phyloP scores from a whole-genome alignment of 768 basidiomycete genomes.

The Tephrocybe sp. region DNA sequence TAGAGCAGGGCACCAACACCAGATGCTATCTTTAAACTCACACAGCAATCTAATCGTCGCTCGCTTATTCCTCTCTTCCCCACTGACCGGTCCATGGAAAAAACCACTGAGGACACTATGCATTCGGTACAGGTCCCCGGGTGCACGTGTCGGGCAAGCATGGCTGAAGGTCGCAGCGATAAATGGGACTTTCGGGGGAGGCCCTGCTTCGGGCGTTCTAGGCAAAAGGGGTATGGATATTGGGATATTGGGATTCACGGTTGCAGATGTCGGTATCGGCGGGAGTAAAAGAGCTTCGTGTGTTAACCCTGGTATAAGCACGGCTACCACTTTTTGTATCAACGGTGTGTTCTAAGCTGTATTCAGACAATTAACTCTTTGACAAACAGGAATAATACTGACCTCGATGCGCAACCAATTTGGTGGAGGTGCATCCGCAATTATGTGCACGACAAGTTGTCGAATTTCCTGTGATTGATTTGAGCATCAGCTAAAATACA shows the following conservation, averaged over 20 bases:
- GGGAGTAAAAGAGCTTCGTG: slow-evolving; percentile 71
- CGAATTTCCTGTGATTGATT: slow-evolving; percentile 67
- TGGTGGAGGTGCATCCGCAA: slow-evolving; percentile 80
- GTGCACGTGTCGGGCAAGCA: slow-evolving; percentile 90
- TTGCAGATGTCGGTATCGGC: slow-evolving; percentile 67
- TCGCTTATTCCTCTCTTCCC: slow-evolving; percentile 76
- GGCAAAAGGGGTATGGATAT: slow-evolving; percentile 36
- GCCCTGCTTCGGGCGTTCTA: slow-evolving; percentile 20
- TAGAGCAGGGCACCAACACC: background rate
- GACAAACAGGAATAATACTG: slow-evolving; percentile 18
- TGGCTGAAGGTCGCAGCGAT: slow-evolving; percentile 83
- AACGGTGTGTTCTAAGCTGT: slow-evolving; percentile 59
- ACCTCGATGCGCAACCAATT: slow-evolving; percentile 88
- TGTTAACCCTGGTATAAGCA: slow-evolving; percentile 87
- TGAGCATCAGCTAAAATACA: background rate
- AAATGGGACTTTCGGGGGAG: slow-evolving; percentile 51
- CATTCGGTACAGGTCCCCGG: slow-evolving; percentile 83
- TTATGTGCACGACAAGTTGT: slow-evolving; percentile 79
- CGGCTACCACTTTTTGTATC: slow-evolving; percentile 74
- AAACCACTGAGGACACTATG: slow-evolving; percentile 83
- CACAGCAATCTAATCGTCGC: slow-evolving; percentile 35
- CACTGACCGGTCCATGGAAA: slow-evolving; percentile 76
- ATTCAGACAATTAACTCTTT: slow-evolving; percentile 3
- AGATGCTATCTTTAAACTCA: slow-evolving; percentile 19
- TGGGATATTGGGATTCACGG: slow-evolving; percentile 46